These are phyloP conservation scores for Scheffersomyces illinoinensis DNA, from an alignment of 1,139 yeast species.

Conservation along the genomic window DNA sequence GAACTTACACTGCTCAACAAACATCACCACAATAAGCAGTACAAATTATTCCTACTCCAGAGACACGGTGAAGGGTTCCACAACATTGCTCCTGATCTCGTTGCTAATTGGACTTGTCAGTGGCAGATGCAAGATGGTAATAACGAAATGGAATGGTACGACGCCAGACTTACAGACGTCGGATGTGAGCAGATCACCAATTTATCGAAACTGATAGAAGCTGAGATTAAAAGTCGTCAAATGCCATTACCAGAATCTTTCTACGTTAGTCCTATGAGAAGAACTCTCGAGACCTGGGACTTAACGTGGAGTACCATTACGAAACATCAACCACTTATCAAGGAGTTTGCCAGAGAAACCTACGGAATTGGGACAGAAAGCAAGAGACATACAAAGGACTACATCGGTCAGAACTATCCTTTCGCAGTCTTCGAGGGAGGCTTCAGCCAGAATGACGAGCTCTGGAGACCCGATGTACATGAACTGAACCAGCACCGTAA, in stretches of 20 bases:
- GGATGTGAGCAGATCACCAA: constrained; percentile 24
- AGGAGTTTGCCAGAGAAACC: constrained; percentile 37
- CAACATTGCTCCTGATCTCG: constrained; percentile 27
- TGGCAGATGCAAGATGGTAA: constrained; percentile 34
- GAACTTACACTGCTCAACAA: constrained; percentile 7
- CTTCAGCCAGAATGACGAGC: constrained; percentile 28
- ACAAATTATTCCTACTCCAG: constrained; percentile 36
- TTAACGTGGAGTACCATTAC: constrained; percentile 24
- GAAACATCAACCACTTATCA: constrained; percentile 22
- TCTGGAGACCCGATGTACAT: constrained; percentile 26
- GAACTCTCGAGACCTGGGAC: constrained; percentile 37
- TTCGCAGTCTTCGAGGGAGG: constrained; percentile 29
- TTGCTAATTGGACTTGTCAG: constrained; percentile 32
- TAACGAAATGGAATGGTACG: constrained; percentile 35
- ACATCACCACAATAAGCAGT: constrained; percentile 1
- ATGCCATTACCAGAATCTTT: constrained; percentile 30
- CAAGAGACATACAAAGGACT: constrained; percentile 29
- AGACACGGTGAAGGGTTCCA: constrained; percentile 47
- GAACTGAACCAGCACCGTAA: constrained; percentile 28
- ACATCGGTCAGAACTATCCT: constrained; percentile 23
- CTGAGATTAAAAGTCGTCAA: constrained; percentile 14
- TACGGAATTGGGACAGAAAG: constrained; percentile 41
- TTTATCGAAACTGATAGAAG: constrained; percentile 20
- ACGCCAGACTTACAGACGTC: constrained; percentile 33
- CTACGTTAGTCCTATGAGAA: constrained; percentile 36